These are phyloP conservation scores for Funneliformis mosseae DNA, from an alignment of 192 early-diverging fungal genomes.

Conservation along the genomic window DNA sequence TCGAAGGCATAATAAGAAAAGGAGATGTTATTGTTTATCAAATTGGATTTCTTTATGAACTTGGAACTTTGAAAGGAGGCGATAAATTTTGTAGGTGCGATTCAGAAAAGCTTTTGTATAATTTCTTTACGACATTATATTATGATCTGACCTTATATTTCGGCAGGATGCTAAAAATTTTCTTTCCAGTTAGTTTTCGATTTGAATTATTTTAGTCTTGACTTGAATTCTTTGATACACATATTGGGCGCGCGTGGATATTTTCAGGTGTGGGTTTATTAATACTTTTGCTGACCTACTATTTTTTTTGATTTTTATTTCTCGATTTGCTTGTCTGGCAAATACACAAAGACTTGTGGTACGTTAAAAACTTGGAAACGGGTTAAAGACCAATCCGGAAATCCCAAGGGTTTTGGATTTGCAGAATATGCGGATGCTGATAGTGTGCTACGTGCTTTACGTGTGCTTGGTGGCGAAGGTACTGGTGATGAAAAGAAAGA, in stretches of 20 bases:
- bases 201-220: background rate
- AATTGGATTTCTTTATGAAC: conserved; percentile 9
- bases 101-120: background rate
- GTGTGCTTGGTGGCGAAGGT: conserved; percentile 68
- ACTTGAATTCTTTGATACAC: background rate
- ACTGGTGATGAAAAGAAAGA: conserved; percentile 34
- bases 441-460: conserved; percentile 62
- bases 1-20: conserved; percentile 29
- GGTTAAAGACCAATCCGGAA: conserved; percentile 61
- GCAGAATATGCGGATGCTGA: conserved; percentile 70
- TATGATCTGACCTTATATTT: background rate
- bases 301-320: conserved; percentile 23
- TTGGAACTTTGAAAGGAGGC: conserved; percentile 18
- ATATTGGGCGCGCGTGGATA: background rate
- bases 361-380: conserved; percentile 68
- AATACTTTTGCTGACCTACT: conserved; percentile 12
- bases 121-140: background rate
- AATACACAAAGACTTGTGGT: conserved; percentile 62
- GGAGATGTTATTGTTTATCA: background rate
- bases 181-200: conserved; percentile 15
- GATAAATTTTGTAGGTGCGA: background rate
- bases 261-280: conserved; percentile 21
- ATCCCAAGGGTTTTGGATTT: conserved; percentile 75
- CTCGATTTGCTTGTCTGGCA: background rate
- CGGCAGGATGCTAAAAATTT: background rate